Evolutionary conservation across 2,329 filamentous ascomycete species (phyloP).

Genomic region (Trichoderma sp.): DNA sequence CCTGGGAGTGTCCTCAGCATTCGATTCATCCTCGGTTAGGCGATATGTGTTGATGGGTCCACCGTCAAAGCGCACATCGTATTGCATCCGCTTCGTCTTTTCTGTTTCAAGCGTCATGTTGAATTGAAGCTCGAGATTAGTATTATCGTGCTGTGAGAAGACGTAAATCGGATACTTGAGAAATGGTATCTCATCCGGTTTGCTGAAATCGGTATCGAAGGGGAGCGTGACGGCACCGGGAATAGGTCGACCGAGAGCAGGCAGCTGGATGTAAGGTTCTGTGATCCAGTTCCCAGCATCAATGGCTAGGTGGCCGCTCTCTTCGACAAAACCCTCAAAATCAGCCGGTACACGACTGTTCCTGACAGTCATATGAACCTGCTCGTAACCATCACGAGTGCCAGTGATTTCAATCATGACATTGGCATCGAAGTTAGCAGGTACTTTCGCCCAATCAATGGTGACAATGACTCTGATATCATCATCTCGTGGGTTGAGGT

Average conservation of each 20-base stretch:
- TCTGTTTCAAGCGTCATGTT: slow-evolving; percentile 54
- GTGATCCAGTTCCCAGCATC: slow-evolving; percentile 38
- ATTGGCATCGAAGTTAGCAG: slow-evolving; percentile 49
- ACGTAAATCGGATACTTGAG: slow-evolving; percentile 41
- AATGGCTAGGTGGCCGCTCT: slow-evolving; percentile 42
- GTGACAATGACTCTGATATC: slow-evolving; percentile 40
- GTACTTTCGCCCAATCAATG: slow-evolving; percentile 45
- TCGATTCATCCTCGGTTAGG: slow-evolving; percentile 38
- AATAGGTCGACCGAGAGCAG: slow-evolving; percentile 38
- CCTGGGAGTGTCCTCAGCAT: slow-evolving; percentile 47
- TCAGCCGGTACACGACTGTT: slow-evolving; percentile 38
- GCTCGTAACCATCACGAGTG: slow-evolving; percentile 46
- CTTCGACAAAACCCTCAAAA: slow-evolving; percentile 43
- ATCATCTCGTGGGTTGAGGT: slow-evolving; percentile 39
- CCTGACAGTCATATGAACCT: slow-evolving; percentile 37
- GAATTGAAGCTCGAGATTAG: slow-evolving; percentile 43
- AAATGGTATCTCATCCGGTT: slow-evolving; percentile 32
- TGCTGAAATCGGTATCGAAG: slow-evolving; percentile 30
- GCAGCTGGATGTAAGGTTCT: slow-evolving; percentile 37
- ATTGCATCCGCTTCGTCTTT: slow-evolving; percentile 53
- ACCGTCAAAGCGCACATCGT: slow-evolving; percentile 54
- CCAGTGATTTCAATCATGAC: slow-evolving; percentile 42
- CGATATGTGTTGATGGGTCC: slow-evolving; percentile 39
- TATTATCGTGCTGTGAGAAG: slow-evolving; percentile 34
- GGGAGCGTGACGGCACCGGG: slow-evolving; percentile 33